phyloP scores from a whole-genome alignment of 176 grass and related monocot genomes.

The Panicum miliaceum region DNA sequence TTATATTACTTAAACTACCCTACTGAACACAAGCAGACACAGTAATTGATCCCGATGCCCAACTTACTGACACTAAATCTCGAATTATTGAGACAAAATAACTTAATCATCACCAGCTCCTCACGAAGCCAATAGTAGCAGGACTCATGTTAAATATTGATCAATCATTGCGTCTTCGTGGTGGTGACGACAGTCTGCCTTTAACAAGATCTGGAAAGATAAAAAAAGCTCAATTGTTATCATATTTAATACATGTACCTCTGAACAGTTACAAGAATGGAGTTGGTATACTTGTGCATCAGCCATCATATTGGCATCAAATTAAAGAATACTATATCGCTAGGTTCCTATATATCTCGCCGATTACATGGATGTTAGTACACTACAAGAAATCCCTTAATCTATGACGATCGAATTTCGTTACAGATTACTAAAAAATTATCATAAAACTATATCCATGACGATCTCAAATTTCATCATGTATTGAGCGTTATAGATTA shows the following conservation, averaged over 20 bases:
- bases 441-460: too few species aligned
- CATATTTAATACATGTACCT: neutral
- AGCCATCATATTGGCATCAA: neutral
- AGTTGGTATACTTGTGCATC: neutral
- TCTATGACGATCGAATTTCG: too few species aligned
- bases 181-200: neutral
- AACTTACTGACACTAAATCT: neutral
- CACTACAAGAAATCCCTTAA: too few species aligned
- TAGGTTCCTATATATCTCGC: too few species aligned
- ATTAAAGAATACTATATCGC: too few species aligned
- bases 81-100: neutral
- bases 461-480: too few species aligned
- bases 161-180: neutral
- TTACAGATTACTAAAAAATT: too few species aligned
- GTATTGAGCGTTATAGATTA: too few species aligned
- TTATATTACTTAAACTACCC: neutral
- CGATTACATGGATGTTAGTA: too few species aligned
- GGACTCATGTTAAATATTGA: neutral
- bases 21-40: neutral
- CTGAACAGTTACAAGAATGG: neutral
- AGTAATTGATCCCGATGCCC: neutral
- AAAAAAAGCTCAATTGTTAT: neutral
- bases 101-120: too few species aligned
- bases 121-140: too few species aligned
- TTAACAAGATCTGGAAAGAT: neutral